A percentile compares a stretch with the other conserved stretches of the same genome.
These are phyloP conservation scores for Nepenthes mirabilis DNA, from an alignment of 148 eudicot genomes.

Conservation along the genomic window DNA sequence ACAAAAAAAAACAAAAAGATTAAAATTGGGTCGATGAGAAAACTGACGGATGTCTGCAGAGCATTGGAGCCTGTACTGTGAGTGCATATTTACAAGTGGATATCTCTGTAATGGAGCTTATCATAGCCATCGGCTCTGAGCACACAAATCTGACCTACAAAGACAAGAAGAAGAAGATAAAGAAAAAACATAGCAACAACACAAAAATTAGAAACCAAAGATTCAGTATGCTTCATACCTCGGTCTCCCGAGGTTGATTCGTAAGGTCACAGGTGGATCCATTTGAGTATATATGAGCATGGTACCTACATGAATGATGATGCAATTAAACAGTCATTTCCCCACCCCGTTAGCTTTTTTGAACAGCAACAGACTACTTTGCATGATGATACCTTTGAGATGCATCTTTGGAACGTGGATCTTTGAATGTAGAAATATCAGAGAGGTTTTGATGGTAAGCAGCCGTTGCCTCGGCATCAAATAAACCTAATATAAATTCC, in stretches of 20 bases:
- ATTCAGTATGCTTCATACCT: slow-evolving; percentile 26
- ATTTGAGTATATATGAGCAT: slow-evolving; percentile 71
- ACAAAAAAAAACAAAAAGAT: not conserved
- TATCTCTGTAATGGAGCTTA: slow-evolving; percentile 78
- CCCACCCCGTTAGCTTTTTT: not conserved
- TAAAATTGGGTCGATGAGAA: slow-evolving; percentile 7
- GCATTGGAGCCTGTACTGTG: slow-evolving; percentile 65
- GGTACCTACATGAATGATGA: slow-evolving; percentile 52
- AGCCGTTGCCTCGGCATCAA: slow-evolving; percentile 75
- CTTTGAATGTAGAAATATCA: slow-evolving; percentile 65
- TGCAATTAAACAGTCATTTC: not conserved
- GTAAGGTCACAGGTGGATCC: slow-evolving; percentile 91
- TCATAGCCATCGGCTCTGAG: slow-evolving; percentile 83
- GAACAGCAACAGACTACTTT: not conserved
- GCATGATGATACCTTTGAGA: slow-evolving; percentile 49
- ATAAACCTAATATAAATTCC: slow-evolving; percentile 72
- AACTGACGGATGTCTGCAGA: slow-evolving; percentile 88
- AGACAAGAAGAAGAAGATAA: not conserved
- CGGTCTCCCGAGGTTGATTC: slow-evolving; percentile 75
- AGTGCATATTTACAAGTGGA: slow-evolving; percentile 97
- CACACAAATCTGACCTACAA: slow-evolving; percentile 88
- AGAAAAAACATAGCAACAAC: slow-evolving; percentile 5
- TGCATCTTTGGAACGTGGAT: slow-evolving; percentile 91
- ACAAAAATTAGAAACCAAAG: not conserved
- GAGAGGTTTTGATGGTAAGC: slow-evolving; percentile 67